Evolutionary conservation across 306 rosid species (phyloP).

Genomic region (Urtica urens): DNA sequence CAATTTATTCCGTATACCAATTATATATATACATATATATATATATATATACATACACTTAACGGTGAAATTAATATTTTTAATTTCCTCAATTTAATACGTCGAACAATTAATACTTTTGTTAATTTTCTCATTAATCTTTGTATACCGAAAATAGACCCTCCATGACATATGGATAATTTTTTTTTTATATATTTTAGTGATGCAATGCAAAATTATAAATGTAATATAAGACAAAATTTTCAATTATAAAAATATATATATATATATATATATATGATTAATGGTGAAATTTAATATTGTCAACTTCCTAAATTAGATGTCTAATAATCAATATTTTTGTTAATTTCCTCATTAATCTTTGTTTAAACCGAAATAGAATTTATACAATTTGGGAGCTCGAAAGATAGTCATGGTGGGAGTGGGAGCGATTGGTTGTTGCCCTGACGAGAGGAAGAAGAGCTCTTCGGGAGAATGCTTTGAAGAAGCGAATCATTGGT

Average conservation of each 20-base stretch:
- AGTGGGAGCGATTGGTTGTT: slow-evolving; percentile 48
- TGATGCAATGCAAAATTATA: too few species aligned
- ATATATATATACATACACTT: too few species aligned
- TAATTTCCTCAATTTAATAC: background rate
- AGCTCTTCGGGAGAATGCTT: slow-evolving; percentile 26
- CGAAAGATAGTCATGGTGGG: slow-evolving; percentile 44
- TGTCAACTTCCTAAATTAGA: background rate
- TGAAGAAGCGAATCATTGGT: slow-evolving; percentile 28
- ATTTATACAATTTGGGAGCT: slow-evolving; percentile 35
- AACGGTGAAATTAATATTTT: too few species aligned
- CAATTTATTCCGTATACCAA: too few species aligned
- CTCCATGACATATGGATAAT: too few species aligned
- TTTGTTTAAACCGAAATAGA: slow-evolving; percentile 28
- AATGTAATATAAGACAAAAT: too few species aligned
- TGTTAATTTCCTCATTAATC: background rate
- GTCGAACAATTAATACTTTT: background rate
- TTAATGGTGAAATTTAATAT: too few species aligned
- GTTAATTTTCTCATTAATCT: background rate
- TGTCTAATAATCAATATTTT: background rate
- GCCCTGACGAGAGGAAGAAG: slow-evolving; percentile 35
- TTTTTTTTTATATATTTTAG: too few species aligned
- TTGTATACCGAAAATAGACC: too few species aligned
- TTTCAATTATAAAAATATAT: too few species aligned
- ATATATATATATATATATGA: too few species aligned
- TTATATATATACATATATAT: too few species aligned